Percentiles rank a stretch among this genome's conserved stretches.
phyloP scores from a whole-genome alignment of 2,329 filamentous ascomycete species.

The Ceratocystis lukuohia region DNA sequence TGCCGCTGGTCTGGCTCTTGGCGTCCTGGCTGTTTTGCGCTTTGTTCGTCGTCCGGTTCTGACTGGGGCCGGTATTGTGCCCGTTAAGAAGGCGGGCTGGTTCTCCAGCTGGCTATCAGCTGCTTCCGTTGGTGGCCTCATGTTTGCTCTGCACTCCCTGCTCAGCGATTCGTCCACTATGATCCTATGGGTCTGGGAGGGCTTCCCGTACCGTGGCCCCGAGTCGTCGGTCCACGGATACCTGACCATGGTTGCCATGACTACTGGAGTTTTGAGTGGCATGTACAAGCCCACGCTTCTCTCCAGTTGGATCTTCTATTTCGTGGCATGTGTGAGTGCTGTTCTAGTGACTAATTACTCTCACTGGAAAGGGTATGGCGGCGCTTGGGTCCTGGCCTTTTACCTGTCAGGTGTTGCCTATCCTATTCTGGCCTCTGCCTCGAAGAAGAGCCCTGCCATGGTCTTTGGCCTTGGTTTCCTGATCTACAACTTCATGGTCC shows the following conservation, averaged over 20 bases:
- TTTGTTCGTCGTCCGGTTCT: constrained; percentile 56
- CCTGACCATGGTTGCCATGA: constrained; percentile 78
- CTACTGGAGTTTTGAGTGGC: constrained; percentile 62
- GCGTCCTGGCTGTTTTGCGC: constrained; percentile 58
- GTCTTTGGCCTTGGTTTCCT: constrained; percentile 85
- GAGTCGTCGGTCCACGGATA: constrained; percentile 82
- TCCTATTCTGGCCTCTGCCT: constrained; percentile 60
- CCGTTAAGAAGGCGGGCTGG: constrained; percentile 42
- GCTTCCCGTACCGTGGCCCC: constrained; percentile 80
- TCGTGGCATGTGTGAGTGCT: constrained; percentile 65
- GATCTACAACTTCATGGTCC: constrained; percentile 80
- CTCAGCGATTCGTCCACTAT: constrained; percentile 97
- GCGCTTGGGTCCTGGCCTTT: constrained; percentile 57
- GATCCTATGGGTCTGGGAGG: constrained; percentile 98
- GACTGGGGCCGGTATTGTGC: constrained; percentile 28
- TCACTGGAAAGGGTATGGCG: constrained; percentile 84
- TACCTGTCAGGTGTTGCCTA: constrained; percentile 74
- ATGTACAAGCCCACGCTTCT: constrained; percentile 57
- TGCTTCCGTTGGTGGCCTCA: constrained; percentile 65
- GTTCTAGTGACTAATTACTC: constrained; percentile 60
- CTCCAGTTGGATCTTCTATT: constrained; percentile 67
- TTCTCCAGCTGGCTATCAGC: constrained; percentile 43
- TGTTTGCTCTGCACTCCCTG: constrained; percentile 84
- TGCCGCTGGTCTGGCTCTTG: constrained; percentile 63
- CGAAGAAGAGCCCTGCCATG: constrained; percentile 59